phyloP scores from a whole-genome alignment of 805 yeast genomes.

The Naumovozyma baii region DNA sequence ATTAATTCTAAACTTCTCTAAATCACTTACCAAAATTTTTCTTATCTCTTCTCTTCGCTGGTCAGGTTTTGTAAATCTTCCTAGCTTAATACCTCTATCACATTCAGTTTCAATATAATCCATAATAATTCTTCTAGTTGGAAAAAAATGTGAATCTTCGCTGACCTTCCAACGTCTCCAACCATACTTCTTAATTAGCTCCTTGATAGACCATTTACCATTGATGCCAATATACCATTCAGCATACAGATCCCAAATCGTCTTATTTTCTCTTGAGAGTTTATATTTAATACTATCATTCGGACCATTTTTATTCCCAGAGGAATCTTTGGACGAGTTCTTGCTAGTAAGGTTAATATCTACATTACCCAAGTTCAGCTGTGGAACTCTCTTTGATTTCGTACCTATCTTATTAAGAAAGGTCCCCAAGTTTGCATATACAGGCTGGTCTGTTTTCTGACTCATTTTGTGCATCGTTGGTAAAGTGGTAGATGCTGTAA shows the following conservation, averaged over 20 bases:
- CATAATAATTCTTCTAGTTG: constrained; percentile 31
- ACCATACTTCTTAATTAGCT: constrained; percentile 28
- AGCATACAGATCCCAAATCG: constrained; percentile 31
- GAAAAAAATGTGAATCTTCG: constrained; percentile 33
- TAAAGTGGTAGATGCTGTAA: not conserved
- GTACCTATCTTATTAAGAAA: not conserved
- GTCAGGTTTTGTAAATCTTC: constrained; percentile 22
- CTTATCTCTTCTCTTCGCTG: constrained; percentile 27
- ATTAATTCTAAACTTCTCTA: constrained; percentile 29
- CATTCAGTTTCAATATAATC: constrained; percentile 31
- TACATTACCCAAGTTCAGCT: not conserved
- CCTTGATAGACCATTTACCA: constrained; percentile 26
- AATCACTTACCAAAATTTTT: constrained; percentile 27
- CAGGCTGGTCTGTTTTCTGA: not conserved
- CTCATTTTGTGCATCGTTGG: not conserved
- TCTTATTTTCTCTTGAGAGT: constrained; percentile 31
- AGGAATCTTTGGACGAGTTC: too few relatives aligned
- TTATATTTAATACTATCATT: constrained; percentile 28
- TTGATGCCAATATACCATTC: constrained; percentile 33
- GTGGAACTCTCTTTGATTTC: not conserved
- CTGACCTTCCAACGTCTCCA: constrained; percentile 32
- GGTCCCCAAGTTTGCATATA: not conserved
- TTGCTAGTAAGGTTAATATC: not conserved
- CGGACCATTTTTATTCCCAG: constrained; percentile 11
- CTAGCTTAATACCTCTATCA: constrained; percentile 26